Conservation (phyloP, 305 asterid genomes). For the Rubia balearica region DNA sequence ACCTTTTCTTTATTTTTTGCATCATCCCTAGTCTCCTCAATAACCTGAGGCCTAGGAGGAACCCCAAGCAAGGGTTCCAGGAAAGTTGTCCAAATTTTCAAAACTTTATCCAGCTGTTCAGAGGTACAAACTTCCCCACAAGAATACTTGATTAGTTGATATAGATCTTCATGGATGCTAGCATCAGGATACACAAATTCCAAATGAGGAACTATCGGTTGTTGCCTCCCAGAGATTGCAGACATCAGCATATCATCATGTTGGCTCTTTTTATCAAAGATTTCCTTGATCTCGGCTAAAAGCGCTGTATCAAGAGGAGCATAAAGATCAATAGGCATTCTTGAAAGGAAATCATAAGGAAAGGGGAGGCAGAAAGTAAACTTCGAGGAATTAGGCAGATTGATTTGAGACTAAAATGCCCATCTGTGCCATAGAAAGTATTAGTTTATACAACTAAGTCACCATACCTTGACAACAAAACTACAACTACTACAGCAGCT, state of each 20-base stretch:
- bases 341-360: slow-evolving; percentile 2
- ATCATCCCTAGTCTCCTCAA: slow-evolving; percentile 33
- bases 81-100: slow-evolving; percentile 80
- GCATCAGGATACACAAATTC: slow-evolving; percentile 68
- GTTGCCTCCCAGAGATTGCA: slow-evolving; percentile 58
- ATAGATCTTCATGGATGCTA: slow-evolving; percentile 79
- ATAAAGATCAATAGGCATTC: slow-evolving; percentile 19
- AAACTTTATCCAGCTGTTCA: slow-evolving; percentile 65
- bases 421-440: not conserved
- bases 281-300: slow-evolving; percentile 76
- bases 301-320: slow-evolving; percentile 45
- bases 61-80: slow-evolving; percentile 68
- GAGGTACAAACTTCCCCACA: slow-evolving; percentile 79
- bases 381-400: not conserved
- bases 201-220: slow-evolving; percentile 54
- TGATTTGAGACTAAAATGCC: not conserved
- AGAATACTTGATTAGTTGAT: slow-evolving; percentile 70
- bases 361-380: not conserved
- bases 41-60: slow-evolving; percentile 39
- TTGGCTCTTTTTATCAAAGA: slow-evolving; percentile 46
- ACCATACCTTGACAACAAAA: not conserved
- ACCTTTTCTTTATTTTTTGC: slow-evolving; percentile 24
- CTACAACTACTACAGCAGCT: not conserved
- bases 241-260: slow-evolving; percentile 64
- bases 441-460: not conserved